These are phyloP conservation scores for Erigeron canadensis DNA, from an alignment of 129 eudicot genomes.

Conservation along the genomic window DNA sequence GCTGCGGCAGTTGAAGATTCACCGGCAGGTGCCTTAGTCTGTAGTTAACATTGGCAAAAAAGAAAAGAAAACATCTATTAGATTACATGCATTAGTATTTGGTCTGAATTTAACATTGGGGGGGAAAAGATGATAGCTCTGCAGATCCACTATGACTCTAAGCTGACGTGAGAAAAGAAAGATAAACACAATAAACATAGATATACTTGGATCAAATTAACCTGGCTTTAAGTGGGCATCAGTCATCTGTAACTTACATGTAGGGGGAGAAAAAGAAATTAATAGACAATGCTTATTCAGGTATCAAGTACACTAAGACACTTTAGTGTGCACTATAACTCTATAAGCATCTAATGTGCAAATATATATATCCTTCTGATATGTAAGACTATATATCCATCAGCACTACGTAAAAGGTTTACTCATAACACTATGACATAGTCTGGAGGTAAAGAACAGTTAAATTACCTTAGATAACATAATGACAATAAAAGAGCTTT, in stretches of 20 bases:
- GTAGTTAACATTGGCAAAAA: not conserved
- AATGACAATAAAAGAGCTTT: constrained; percentile 70
- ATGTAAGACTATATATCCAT: too few species aligned
- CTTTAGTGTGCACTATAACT: not conserved
- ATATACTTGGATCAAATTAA: constrained; percentile 10
- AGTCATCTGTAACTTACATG: not conserved
- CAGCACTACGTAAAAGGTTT: not conserved
- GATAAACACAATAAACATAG: not conserved
- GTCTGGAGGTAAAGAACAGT: constrained; percentile 9
- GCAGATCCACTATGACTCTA: not conserved
- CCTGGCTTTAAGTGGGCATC: not conserved
- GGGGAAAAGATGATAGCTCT: too few species aligned
- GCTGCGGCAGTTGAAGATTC: constrained; percentile 64
- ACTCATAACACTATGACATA: not conserved
- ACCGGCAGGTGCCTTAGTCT: constrained; percentile 69
- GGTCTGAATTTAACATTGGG: too few species aligned
- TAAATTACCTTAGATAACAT: constrained; percentile 71
- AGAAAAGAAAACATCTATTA: not conserved
- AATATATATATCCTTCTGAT: too few species aligned
- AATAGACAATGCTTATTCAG: not conserved
- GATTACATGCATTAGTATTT: too few species aligned
- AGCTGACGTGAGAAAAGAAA: constrained; percentile 2
- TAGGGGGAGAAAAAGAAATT: not conserved
- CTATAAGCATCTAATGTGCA: too few species aligned
- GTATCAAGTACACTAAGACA: not conserved